These are phyloP conservation scores for Clonostachys rhizophaga DNA, from an alignment of 2,329 filamentous ascomycete genomes.

Conservation along the genomic window DNA sequence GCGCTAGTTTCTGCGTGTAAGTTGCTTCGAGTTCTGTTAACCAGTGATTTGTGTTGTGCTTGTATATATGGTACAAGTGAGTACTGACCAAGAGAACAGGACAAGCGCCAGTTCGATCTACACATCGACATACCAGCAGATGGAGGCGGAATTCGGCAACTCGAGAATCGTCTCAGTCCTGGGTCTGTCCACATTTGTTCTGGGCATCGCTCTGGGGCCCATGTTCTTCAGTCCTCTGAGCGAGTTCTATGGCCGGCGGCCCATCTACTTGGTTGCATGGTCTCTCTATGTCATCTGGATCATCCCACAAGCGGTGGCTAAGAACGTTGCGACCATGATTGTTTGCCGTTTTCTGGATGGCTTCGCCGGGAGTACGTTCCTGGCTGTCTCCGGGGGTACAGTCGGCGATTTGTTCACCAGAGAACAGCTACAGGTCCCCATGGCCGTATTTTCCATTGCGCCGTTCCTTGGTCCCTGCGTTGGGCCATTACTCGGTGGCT, in stretches of 20 bases:
- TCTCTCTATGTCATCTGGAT: constrained; percentile 73
- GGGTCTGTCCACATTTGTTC: constrained; percentile 77
- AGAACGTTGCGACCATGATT: constrained; percentile 77
- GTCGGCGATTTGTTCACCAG: constrained; percentile 74
- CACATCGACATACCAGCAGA: constrained; percentile 74
- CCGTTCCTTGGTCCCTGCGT: constrained; percentile 60
- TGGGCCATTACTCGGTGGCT: constrained; percentile 65
- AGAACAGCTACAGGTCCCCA: constrained; percentile 68
- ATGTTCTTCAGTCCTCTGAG: constrained; percentile 60
- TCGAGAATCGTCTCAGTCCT: constrained; percentile 71
- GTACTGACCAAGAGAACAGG: constrained; percentile 29
- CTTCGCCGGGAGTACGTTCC: constrained; percentile 62
- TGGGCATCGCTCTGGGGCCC: constrained; percentile 64
- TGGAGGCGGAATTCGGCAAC: constrained; percentile 69
- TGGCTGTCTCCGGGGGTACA: constrained; percentile 77
- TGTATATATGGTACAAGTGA: no score
- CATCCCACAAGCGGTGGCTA: constrained; percentile 75
- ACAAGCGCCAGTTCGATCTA: constrained; percentile 88
- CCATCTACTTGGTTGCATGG: constrained; percentile 75
- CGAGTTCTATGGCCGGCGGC: constrained; percentile 78
- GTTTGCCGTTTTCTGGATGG: constrained; percentile 75
- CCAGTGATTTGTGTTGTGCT: background rate
- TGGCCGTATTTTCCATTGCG: constrained; percentile 72
- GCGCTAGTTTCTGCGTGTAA: constrained; percentile 78
- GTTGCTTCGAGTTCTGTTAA: constrained; percentile 28